A percentile compares a stretch with the other conserved stretches of the same genome.
These are phyloP conservation scores for Agrocybe pediades DNA, from an alignment of 768 basidiomycete species.

Conservation along the genomic window DNA sequence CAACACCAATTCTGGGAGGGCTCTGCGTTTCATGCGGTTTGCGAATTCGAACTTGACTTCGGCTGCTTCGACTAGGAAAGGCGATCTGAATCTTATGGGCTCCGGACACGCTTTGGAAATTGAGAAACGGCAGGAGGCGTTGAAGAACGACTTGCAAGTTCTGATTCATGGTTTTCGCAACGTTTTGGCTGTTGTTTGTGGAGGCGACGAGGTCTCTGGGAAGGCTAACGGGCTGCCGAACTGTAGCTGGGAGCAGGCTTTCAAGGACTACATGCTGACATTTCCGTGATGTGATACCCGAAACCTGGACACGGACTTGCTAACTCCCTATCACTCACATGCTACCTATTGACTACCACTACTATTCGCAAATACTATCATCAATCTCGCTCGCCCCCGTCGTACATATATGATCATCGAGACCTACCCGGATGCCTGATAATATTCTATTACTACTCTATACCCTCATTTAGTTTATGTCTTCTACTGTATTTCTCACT, in stretches of 20 bases:
- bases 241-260: conserved; percentile 62
- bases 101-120: not conserved
- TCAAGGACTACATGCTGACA: conserved; percentile 63
- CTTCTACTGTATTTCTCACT: not conserved
- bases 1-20: conserved; percentile 5
- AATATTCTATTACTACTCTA: no score
- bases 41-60: no score
- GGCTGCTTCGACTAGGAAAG: not conserved
- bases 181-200: conserved; percentile 36
- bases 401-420: no score
- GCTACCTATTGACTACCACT: not conserved
- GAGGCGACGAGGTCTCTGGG: conserved; percentile 33
- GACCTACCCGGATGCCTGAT: no score
- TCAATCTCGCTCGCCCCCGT: not conserved
- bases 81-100: not conserved
- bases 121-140: conserved; percentile 11
- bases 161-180: conserved; percentile 11
- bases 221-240: conserved; percentile 34
- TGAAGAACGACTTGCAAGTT: conserved; percentile 10
- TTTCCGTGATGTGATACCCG: conserved; percentile 48
- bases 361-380: not conserved
- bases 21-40: conserved; percentile 10
- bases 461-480: not conserved
- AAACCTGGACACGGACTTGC: not conserved
- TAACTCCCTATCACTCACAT: not conserved